A percentile compares a stretch with the other conserved stretches of the same genome.
phyloP scores from a whole-genome alignment of 768 basidiomycete genomes.

The Suillus discolor region DNA sequence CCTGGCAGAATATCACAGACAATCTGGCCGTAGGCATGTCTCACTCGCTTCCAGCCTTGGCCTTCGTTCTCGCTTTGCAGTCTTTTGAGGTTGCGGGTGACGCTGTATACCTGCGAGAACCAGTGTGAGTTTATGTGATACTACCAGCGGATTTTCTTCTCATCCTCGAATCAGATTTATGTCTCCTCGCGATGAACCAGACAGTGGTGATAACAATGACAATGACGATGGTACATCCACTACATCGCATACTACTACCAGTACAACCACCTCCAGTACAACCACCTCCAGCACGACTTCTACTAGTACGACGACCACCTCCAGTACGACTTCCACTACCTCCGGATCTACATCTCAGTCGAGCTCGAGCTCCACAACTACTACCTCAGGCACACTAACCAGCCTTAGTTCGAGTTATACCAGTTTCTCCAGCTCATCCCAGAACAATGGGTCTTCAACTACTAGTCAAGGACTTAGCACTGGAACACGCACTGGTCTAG shows the following conservation, averaged over 20 bases:
- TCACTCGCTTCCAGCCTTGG: slow-evolving; percentile 7
- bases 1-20: neutral
- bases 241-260: neutral
- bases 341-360: neutral
- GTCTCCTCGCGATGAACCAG: neutral
- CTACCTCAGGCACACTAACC: neutral
- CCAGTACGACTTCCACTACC: neutral
- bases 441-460: slow-evolving; percentile 7
- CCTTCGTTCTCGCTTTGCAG: slow-evolving; percentile 10
- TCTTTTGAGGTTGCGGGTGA: neutral
- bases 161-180: neutral
- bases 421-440: neutral
- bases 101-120: slow-evolving; percentile 1
- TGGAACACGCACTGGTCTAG: slow-evolving; percentile 28
- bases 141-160: neutral
- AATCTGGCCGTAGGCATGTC: slow-evolving; percentile 3
- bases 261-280: neutral
- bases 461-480: slow-evolving; percentile 14
- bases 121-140: slow-evolving; percentile 5
- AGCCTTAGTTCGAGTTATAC: slow-evolving; percentile 4
- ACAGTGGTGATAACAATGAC: neutral
- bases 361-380: slow-evolving; percentile 3
- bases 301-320: neutral
- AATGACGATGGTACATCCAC: neutral
- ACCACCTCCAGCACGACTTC: neutral